A percentile compares a stretch with the other conserved stretches of the same genome.
Conservation (phyloP, 2,329 filamentous ascomycete genomes). For the Fusarium continuum region DNA sequence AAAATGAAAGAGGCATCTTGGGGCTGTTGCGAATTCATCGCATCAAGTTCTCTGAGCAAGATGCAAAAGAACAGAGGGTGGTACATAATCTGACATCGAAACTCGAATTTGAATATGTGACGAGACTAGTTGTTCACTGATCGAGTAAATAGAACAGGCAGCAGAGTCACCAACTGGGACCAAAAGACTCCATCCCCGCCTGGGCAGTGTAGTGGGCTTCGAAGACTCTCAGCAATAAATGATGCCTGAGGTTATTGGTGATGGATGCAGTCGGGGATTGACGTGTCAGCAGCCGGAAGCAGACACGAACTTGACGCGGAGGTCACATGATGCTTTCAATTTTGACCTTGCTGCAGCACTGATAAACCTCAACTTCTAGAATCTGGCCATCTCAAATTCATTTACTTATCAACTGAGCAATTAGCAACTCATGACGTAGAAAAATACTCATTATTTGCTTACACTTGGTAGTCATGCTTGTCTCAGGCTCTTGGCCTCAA, state of each 20-base stretch:
- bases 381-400: background rate
- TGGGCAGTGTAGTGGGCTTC: background rate
- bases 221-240: background rate
- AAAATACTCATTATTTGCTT: too few relatives aligned
- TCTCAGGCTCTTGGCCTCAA: background rate
- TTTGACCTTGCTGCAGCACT: background rate
- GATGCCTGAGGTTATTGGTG: conserved; percentile 13
- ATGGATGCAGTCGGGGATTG: conserved; percentile 22
- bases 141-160: conserved; percentile 14
- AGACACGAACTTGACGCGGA: conserved; percentile 43
- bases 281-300: conserved; percentile 40
- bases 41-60: background rate
- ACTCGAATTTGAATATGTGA: background rate
- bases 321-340: conserved; percentile 45
- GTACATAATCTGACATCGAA: background rate
- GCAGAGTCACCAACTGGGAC: background rate
- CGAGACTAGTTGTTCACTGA: background rate
- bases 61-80: background rate
- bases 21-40: conserved; percentile 9
- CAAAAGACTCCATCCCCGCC: conserved; percentile 11
- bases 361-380: background rate
- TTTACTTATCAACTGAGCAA: too few relatives aligned
- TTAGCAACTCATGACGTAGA: too few relatives aligned
- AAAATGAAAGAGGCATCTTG: conserved; percentile 72
- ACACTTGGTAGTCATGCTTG: too few relatives aligned